Percentiles rank a stretch among this genome's conserved stretches.
phyloP scores from a whole-genome alignment of 2,329 filamentous ascomycete species.

The Diaporthe sp. region DNA sequence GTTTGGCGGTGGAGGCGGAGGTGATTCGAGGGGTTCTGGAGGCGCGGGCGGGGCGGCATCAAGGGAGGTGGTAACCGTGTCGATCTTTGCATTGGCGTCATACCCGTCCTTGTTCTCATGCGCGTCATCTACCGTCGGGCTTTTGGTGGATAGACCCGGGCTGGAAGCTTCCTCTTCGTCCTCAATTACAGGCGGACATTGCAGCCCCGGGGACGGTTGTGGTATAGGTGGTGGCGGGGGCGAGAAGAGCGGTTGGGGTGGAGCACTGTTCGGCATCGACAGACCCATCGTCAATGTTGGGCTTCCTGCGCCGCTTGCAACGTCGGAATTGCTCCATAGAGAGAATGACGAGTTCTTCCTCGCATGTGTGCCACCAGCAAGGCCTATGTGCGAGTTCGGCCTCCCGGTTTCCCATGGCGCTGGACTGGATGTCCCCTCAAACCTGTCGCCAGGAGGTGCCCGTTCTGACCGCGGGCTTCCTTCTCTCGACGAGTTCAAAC shows the following conservation, averaged over 20 bases:
- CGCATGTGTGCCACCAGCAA: constrained; percentile 50
- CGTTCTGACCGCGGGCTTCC: constrained; percentile 66
- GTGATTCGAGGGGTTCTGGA: constrained; percentile 12
- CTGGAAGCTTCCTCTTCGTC: constrained; percentile 52
- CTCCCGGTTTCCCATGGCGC: constrained; percentile 52
- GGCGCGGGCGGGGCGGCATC: constrained; percentile 31
- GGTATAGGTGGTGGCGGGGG: constrained; percentile 45
- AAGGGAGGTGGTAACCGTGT: constrained; percentile 43
- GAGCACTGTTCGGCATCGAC: constrained; percentile 37
- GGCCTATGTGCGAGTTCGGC: constrained; percentile 44
- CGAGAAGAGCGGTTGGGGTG: constrained; percentile 46
- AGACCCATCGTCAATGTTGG: constrained; percentile 63
- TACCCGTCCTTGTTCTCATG: constrained; percentile 1
- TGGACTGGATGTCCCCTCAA: constrained; percentile 59
- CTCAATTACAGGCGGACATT: constrained; percentile 57
- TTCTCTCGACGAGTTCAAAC: constrained; percentile 72
- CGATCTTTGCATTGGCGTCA: constrained; percentile 42
- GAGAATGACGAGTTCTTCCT: constrained; percentile 66
- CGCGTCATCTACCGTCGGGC: constrained; percentile 27
- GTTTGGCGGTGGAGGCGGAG: not conserved
- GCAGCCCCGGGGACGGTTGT: constrained; percentile 46
- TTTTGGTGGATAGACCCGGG: constrained; percentile 48
- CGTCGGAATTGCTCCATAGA: constrained; percentile 63
- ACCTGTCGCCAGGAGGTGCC: constrained; percentile 52
- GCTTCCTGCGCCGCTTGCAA: constrained; percentile 61